Evolutionary conservation across 1,284 basidiomycete genomes (phyloP).

Genomic region (Ceraceosorus guamensis): DNA sequence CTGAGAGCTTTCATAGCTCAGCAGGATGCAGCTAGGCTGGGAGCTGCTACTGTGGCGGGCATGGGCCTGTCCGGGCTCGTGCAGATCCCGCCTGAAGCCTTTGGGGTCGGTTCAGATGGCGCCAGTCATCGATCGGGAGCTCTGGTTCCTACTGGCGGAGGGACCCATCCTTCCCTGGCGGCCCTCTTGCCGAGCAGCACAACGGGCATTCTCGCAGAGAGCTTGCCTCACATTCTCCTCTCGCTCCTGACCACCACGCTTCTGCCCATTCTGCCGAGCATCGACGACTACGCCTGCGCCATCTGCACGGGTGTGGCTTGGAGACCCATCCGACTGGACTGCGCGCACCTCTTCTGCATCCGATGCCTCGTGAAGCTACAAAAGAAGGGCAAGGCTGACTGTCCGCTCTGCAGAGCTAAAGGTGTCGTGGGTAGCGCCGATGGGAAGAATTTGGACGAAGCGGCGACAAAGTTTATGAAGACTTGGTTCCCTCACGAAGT

Average conservation of each 20-base stretch:
- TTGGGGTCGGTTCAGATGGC: background rate
- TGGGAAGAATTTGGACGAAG: slow-evolving; percentile 63
- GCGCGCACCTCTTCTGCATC: slow-evolving; percentile 84
- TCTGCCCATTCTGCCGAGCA: slow-evolving; percentile 70
- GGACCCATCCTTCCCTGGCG: slow-evolving; percentile 35
- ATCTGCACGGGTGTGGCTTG: slow-evolving; percentile 51
- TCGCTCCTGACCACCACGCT: slow-evolving; percentile 77
- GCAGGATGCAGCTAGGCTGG: slow-evolving; percentile 23
- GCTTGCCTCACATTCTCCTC: slow-evolving; percentile 69
- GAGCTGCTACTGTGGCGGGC: slow-evolving; percentile 19
- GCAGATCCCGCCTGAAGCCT: background rate
- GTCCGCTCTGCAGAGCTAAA: slow-evolving; percentile 65
- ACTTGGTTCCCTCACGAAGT: slow-evolving; percentile 88
- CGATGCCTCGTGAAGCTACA: slow-evolving; percentile 91
- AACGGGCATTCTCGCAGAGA: slow-evolving; percentile 35
- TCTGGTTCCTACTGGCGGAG: slow-evolving; percentile 17
- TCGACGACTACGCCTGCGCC: slow-evolving; percentile 62
- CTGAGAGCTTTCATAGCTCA: slow-evolving; percentile 33
- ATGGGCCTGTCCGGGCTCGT: slow-evolving; percentile 15
- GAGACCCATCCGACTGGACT: slow-evolving; percentile 63
- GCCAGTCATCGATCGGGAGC: slow-evolving; percentile 5
- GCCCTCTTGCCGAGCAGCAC: slow-evolving; percentile 33
- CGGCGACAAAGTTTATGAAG: slow-evolving; percentile 73
- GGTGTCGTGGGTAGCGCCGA: slow-evolving; percentile 40
- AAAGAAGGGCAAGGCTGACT: slow-evolving; percentile 67